Percentiles rank a stretch among this genome's conserved stretches.
Conservation (phyloP, 1,284 basidiomycete species). For the Rhodofomes roseus region DNA sequence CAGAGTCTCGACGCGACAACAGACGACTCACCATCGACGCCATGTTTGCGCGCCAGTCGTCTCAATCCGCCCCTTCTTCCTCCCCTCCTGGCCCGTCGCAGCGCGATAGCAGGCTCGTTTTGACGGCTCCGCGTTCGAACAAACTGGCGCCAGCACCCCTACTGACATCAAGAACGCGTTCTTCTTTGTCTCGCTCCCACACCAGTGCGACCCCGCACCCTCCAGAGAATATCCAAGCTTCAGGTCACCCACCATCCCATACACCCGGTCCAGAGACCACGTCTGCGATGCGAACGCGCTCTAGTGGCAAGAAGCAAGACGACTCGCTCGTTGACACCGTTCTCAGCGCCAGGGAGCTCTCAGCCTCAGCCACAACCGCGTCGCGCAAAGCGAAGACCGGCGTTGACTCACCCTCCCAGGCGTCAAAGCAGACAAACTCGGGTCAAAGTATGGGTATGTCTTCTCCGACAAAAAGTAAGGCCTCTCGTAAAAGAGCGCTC, state of each 20-base stretch:
- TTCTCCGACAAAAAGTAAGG: neutral
- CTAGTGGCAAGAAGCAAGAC: neutral
- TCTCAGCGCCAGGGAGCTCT: neutral
- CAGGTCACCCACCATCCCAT: neutral
- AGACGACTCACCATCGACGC: neutral
- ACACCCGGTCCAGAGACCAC: neutral
- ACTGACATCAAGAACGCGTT: neutral
- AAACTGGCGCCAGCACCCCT: neutral
- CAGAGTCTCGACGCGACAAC: neutral
- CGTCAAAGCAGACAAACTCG: neutral
- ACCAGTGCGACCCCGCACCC: neutral
- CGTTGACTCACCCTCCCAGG: no score
- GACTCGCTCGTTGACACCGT: neutral
- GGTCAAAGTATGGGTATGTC: no score
- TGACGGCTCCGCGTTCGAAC: neutral
- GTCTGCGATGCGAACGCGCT: neutral
- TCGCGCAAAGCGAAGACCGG: neutral
- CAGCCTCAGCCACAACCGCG: neutral
- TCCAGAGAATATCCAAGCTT: neutral
- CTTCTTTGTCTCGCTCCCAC: neutral
- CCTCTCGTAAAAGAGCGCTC: slow-evolving; percentile 2
- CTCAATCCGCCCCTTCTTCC: slow-evolving; percentile 4
- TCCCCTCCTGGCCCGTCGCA: slow-evolving; percentile 7
- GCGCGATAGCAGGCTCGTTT: neutral
- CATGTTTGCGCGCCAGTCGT: slow-evolving; percentile 3